Percentiles rank a stretch among this genome's conserved stretches.
Conservation (phyloP, 441 rosid species). For the Jatropha podagrica region DNA sequence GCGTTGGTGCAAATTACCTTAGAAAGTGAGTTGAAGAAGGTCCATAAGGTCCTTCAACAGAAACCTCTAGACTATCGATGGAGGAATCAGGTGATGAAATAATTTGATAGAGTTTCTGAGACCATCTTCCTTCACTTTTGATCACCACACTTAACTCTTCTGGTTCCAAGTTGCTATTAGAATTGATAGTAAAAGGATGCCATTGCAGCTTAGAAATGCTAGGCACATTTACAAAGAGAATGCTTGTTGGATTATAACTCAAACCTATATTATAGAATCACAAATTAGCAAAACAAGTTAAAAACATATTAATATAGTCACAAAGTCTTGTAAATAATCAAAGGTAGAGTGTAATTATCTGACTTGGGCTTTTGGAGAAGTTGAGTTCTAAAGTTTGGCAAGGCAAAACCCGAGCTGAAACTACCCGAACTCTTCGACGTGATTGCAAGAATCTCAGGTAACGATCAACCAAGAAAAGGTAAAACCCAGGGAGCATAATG, state of each 20-base stretch:
- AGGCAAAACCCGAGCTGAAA: conserved; percentile 52
- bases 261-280: conserved; percentile 27
- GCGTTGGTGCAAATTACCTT: conserved; percentile 19
- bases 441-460: conserved; percentile 58
- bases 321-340: no score
- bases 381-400: conserved; percentile 47
- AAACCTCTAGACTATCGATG: conserved; percentile 35
- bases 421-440: conserved; percentile 33
- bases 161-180: conserved; percentile 46
- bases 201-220: conserved; percentile 55
- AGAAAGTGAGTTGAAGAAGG: conserved; percentile 46
- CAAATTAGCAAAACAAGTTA: neutral
- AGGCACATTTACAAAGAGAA: conserved; percentile 50
- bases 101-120: conserved; percentile 39
- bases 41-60: conserved; percentile 75
- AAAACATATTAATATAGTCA: neutral
- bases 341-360: no score
- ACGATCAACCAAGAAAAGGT: conserved; percentile 59
- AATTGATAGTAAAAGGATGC: conserved; percentile 65
- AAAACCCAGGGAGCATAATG: conserved; percentile 58
- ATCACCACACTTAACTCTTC: conserved; percentile 48
- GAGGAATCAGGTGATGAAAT: conserved; percentile 34
- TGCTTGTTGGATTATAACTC: conserved; percentile 49
- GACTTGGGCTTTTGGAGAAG: conserved; percentile 50
- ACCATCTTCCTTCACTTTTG: conserved; percentile 58